These are phyloP conservation scores for Murraya koenigii DNA, from an alignment of 345 rosid genomes.

Conservation along the genomic window DNA sequence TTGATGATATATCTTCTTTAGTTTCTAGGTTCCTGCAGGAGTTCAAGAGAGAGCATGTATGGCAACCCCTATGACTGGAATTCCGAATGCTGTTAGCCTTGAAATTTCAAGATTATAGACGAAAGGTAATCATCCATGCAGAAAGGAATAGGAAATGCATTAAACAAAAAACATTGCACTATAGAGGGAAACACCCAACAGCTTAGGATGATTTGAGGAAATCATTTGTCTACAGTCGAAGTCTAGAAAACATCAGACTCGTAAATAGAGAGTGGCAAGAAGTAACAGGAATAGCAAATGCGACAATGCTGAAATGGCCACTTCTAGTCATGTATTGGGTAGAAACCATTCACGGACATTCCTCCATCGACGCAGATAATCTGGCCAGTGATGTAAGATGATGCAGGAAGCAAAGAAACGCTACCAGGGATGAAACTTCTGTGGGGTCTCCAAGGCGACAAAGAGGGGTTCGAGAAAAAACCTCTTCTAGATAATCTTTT, in stretches of 20 bases:
- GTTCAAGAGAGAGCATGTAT: background rate
- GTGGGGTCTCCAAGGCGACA: conserved; percentile 55
- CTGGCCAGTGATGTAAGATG: conserved; percentile 79
- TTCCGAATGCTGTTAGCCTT: no score
- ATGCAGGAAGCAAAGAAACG: conserved; percentile 72
- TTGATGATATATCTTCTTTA: background rate
- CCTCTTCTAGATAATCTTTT: conserved; percentile 47
- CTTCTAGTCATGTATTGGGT: conserved; percentile 40
- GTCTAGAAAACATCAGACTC: background rate
- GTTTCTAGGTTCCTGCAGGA: background rate
- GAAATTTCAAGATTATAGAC: background rate
- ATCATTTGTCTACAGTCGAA: background rate
- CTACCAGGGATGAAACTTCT: conserved; percentile 68
- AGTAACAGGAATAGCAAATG: conserved; percentile 6
- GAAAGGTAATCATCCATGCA: background rate
- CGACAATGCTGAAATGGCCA: background rate
- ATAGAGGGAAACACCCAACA: background rate
- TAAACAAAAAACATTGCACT: background rate
- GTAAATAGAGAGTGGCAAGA: background rate
- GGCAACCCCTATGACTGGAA: background rate
- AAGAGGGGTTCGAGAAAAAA: conserved; percentile 57
- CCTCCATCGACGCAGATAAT: conserved; percentile 66
- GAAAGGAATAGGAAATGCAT: background rate
- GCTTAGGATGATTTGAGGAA: background rate
- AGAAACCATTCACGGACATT: conserved; percentile 64